Percentiles rank a stretch among this genome's conserved stretches.
phyloP scores from a whole-genome alignment of 768 basidiomycete species.

The Agrocybe pediades region DNA sequence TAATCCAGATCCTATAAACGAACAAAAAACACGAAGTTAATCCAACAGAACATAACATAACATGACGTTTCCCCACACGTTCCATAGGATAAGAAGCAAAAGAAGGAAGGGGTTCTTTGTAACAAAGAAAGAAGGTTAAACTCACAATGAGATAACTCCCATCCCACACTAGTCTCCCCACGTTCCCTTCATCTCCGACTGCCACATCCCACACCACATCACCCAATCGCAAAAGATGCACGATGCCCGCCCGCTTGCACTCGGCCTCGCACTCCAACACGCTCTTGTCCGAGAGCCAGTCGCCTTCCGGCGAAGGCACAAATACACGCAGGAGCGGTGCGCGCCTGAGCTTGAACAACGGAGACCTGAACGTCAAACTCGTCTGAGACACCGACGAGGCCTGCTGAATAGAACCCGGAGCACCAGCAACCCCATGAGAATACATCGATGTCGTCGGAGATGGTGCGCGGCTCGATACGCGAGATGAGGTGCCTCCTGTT shows the following conservation, averaged over 20 bases:
- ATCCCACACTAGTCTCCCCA: conserved; percentile 85
- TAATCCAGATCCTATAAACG: conserved; percentile 77
- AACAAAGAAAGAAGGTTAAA: conserved; percentile 23
- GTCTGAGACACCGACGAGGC: conserved; percentile 24
- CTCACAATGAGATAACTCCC: conserved; percentile 85
- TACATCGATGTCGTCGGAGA: conserved; percentile 60
- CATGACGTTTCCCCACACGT: conserved; percentile 2
- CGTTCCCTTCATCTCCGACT: conserved; percentile 83
- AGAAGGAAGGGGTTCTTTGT: background rate
- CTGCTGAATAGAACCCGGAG: conserved; percentile 17
- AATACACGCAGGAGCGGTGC: conserved; percentile 82
- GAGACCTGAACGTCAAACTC: conserved; percentile 57
- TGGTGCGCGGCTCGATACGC: conserved; percentile 63
- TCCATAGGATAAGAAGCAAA: too few species aligned
- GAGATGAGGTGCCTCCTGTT: conserved; percentile 33
- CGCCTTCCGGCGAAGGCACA: conserved; percentile 83
- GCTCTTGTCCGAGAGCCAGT: conserved; percentile 83
- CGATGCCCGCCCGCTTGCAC: conserved; percentile 67
- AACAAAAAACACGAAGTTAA: conserved; percentile 7
- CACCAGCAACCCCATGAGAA: conserved; percentile 38
- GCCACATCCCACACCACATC: conserved; percentile 90
- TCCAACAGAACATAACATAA: conserved; percentile 9
- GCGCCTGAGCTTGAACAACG: conserved; percentile 68
- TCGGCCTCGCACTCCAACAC: conserved; percentile 84
- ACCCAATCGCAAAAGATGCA: conserved; percentile 64